Conservation (phyloP, 2,329 filamentous ascomycete genomes). For the Botryotinia convoluta region DNA sequence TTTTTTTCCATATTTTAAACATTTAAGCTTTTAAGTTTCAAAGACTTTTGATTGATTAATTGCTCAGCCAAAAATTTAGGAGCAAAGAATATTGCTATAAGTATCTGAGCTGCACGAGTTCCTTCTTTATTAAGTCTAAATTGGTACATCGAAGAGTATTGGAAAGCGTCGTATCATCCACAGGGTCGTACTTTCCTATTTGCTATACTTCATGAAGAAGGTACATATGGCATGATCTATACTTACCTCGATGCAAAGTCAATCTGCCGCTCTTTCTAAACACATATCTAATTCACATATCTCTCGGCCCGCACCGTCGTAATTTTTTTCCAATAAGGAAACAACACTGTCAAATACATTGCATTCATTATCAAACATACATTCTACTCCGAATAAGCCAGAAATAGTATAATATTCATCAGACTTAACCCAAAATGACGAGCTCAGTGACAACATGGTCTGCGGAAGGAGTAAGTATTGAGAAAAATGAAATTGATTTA, state of each 20-base stretch:
- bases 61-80: no score
- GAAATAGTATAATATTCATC: neutral
- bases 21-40: neutral
- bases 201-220: neutral
- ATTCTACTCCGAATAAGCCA: neutral
- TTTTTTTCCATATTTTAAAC: rapidly evolving
- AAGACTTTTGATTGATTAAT: neutral
- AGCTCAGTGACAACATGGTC: neutral
- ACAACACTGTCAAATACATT: neutral
- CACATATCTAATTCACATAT: neutral
- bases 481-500: neutral
- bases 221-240: neutral
- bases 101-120: neutral
- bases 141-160: neutral
- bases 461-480: neutral
- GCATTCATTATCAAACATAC: neutral
- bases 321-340: neutral
- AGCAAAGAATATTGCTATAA: neutral
- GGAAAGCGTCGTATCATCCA: neutral
- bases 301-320: neutral
- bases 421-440: neutral
- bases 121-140: neutral
- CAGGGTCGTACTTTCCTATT: neutral
- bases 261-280: neutral
- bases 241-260: neutral